These are phyloP conservation scores for Pseudonitzschia delicatissima DNA, from an alignment of 108 stramenopile species.

Conservation along the genomic window DNA sequence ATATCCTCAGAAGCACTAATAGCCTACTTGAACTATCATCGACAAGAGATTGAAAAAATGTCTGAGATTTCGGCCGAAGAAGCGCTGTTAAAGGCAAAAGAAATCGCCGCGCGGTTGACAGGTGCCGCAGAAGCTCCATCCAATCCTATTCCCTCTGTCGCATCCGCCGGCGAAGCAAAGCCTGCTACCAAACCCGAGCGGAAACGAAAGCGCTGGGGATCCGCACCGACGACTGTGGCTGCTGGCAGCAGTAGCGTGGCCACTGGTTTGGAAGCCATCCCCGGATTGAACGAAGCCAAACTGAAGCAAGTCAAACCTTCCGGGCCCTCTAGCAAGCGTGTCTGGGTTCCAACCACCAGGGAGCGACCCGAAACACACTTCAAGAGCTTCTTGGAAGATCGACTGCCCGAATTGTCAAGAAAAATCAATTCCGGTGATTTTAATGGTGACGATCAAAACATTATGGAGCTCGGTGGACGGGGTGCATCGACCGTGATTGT, in stretches of 20 bases:
- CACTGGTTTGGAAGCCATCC: constrained; percentile 33
- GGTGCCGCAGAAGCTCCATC: constrained; percentile 24
- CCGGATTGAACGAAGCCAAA: constrained; percentile 31
- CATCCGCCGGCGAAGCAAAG: constrained; percentile 14
- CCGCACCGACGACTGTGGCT: constrained; percentile 15
- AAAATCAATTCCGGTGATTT: constrained; percentile 6
- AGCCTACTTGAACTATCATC: no score
- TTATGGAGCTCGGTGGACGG: constrained; percentile 37
- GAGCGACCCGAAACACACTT: constrained; percentile 39
- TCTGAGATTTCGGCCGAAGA: constrained; percentile 52
- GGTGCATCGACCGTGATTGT: constrained; percentile 33
- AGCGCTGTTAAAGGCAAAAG: constrained; percentile 75
- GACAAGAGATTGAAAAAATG: constrained; percentile 2
- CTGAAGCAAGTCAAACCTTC: constrained; percentile 13
- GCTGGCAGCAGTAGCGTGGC: no score
- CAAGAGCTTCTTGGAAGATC: constrained; percentile 23
- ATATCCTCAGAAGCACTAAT: no score
- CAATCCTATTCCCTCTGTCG: background rate
- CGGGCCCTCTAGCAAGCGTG: constrained; percentile 24
- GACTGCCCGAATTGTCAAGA: constrained; percentile 13
- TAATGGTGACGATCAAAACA: constrained; percentile 13
- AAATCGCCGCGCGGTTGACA: constrained; percentile 73
- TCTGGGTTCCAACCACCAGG: constrained; percentile 44
- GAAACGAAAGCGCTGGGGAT: constrained; percentile 51
- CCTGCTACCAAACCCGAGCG: constrained; percentile 19